Evolutionary conservation across 345 rosid species (phyloP), one percentile per base, ranked within the genome.

Genomic region (Lepidium aucheri): DNA sequence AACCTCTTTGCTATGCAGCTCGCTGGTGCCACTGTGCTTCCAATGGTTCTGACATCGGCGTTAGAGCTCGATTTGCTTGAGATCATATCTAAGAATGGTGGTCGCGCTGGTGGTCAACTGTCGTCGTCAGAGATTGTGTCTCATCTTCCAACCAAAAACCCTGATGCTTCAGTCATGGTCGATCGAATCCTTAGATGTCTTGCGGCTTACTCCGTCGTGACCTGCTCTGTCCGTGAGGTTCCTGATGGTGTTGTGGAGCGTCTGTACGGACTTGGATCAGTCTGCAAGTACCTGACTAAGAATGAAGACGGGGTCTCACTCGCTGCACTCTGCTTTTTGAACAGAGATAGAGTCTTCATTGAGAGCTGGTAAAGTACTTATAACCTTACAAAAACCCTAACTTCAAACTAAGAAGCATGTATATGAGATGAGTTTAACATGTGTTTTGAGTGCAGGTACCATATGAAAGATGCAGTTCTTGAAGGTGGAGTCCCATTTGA

Each of bases 21-120:
- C 8, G 68, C 82, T n/a, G 79, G 92, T 15, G 83, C 85, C 14
- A 86, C 90, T 2, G 85, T 85, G 39, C 83, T 89, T 5, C 95
- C 96, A 0, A 91, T 86, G 98, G 84, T 89, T 46, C 81, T 91
- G 15, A 89, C 86, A 67, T 35, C 96, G 3, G 90, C 96, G 53
- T 62, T 91, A 4, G 98, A 91, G 59, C 95, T 91, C 0, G 95
- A 86, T 77, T 63, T 91, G 14, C 86, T 86, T 5, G 92, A 91
- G 76, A 84, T 91, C 83, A 82, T 89, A 66, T 80, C 85, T 7
- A 83, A 77, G 69, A 70, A 62, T 26, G 42, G 10, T 0, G 76
- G 80, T 5, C 79, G 84, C 3, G 58, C 83, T 3, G 86, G 82
- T 2, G 83, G 80, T 12, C 74, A 72, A 62, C 24, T 86, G 3